phyloP scores from a whole-genome alignment of 768 basidiomycete species.

The Xerocomus spinulosus region DNA sequence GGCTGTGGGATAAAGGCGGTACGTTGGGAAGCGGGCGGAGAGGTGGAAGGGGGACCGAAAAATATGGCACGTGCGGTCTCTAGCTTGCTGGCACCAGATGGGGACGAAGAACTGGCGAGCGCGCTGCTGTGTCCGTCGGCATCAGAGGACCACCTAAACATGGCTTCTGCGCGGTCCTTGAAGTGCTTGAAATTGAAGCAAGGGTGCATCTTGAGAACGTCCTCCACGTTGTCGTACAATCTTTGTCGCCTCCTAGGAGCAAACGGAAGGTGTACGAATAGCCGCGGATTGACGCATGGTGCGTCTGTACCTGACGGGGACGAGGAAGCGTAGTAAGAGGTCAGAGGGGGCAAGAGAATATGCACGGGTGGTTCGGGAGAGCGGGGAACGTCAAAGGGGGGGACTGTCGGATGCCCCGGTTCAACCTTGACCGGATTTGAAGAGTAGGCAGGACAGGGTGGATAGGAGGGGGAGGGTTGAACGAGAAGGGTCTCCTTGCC shows the following conservation, averaged over 20 bases:
- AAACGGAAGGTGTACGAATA: constrained; percentile 40
- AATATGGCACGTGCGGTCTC: constrained; percentile 31
- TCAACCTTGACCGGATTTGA: constrained; percentile 33
- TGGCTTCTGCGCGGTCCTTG: constrained; percentile 38
- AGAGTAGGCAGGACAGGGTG: constrained; percentile 15
- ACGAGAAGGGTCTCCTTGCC: constrained; percentile 23
- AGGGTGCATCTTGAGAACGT: constrained; percentile 44
- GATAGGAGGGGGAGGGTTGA: constrained; percentile 11
- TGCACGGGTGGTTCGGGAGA: constrained; percentile 21
- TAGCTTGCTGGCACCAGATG: constrained; percentile 30
- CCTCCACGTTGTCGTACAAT: constrained; percentile 37
- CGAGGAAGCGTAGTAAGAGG: constrained; percentile 18
- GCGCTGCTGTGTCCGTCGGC: constrained; percentile 18
- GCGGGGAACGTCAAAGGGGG: constrained; percentile 13
- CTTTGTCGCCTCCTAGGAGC: constrained; percentile 34
- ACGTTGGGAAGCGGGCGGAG: constrained; percentile 7
- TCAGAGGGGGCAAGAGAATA: constrained; percentile 17
- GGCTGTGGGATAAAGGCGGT: constrained; percentile 13
- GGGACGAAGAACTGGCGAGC: constrained; percentile 15
- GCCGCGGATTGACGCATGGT: constrained; percentile 35
- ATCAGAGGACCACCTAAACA: constrained; percentile 41
- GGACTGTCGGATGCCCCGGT: constrained; percentile 26
- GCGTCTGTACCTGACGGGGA: constrained; percentile 21
- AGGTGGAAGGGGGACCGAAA: constrained; percentile 19
- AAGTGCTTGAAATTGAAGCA: constrained; percentile 49